These are phyloP conservation scores for Eimeria necatrix DNA, from an alignment of 169 alveolate species.

Conservation along the genomic window DNA sequence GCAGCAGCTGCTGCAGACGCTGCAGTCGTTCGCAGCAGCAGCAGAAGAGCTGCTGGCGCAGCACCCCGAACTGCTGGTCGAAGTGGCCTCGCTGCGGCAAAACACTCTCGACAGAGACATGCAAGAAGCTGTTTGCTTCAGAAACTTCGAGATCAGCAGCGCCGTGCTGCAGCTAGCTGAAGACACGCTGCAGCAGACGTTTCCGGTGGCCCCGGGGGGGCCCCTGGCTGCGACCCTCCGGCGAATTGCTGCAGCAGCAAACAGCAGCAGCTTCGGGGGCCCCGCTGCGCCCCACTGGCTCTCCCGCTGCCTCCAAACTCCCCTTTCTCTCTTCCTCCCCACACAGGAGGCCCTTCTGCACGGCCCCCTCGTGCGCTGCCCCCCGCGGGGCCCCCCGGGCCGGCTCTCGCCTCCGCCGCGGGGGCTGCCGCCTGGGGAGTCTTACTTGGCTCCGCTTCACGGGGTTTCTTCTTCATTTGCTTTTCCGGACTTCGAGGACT, in stretches of 20 bases:
- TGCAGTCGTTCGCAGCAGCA: not conserved
- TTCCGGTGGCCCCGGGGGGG: not conserved
- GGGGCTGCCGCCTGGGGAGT: not conserved
- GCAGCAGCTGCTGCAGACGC: not conserved
- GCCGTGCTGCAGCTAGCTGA: not conserved
- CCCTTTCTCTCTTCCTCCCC: conserved; percentile 18
- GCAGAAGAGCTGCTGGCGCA: conserved; percentile 10
- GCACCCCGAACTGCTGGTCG: conserved; percentile 33
- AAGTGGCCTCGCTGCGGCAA: conserved; percentile 40
- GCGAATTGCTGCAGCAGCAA: conserved; percentile 5
- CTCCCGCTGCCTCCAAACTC: conserved; percentile 15
- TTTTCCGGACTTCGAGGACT: not conserved
- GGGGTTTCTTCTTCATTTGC: not conserved
- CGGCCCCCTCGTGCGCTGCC: not conserved
- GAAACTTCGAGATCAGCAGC: not conserved
- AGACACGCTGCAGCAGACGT: conserved; percentile 9
- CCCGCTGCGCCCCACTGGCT: not conserved
- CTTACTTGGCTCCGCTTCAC: not conserved
- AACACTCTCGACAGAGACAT: conserved; percentile 16
- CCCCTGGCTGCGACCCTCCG: not conserved
- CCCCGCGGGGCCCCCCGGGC: not conserved
- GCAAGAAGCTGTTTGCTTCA: not conserved
- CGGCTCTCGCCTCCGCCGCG: not conserved
- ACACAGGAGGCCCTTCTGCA: not conserved
- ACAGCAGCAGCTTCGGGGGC: not conserved